Conservation (phyloP, 257 asterid genomes). For the Nicotiana tabacum region DNA sequence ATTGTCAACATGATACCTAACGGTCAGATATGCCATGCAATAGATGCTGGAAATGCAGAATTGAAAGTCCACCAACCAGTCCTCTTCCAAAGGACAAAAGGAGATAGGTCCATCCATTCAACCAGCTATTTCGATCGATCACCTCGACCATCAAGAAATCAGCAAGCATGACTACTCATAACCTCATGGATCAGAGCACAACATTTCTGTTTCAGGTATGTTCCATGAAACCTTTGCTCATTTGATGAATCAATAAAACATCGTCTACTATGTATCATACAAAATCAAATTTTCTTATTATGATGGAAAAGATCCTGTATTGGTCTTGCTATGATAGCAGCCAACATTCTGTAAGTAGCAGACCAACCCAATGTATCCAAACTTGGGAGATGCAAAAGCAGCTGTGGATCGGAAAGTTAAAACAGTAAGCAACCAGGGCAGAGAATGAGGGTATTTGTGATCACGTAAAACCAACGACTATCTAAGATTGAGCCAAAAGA, state of each 20-base stretch:
- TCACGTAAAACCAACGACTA: not conserved
- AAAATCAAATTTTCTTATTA: not conserved
- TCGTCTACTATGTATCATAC: not conserved
- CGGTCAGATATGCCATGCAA: not conserved
- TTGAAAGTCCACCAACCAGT: not conserved
- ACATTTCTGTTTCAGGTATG: not conserved
- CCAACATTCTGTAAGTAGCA: not conserved
- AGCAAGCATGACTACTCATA: not conserved
- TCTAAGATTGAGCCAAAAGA: not conserved
- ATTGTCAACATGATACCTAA: not conserved
- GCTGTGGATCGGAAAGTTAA: no score
- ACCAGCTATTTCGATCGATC: not conserved
- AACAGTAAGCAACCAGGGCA: no score
- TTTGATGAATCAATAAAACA: not conserved
- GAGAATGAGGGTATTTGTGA: not conserved
- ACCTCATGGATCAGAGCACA: not conserved
- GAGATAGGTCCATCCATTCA: not conserved
- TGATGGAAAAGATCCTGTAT: not conserved
- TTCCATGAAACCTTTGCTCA: not conserved
- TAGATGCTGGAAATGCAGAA: not conserved
- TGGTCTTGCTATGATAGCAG: not conserved
- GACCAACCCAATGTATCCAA: not conserved
- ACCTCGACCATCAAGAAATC: not conserved
- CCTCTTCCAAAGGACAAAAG: not conserved
- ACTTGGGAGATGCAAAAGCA: no score